These are phyloP conservation scores for Rhodosorus marinus DNA, from an alignment of 23 red algal species.

Conservation along the genomic window DNA sequence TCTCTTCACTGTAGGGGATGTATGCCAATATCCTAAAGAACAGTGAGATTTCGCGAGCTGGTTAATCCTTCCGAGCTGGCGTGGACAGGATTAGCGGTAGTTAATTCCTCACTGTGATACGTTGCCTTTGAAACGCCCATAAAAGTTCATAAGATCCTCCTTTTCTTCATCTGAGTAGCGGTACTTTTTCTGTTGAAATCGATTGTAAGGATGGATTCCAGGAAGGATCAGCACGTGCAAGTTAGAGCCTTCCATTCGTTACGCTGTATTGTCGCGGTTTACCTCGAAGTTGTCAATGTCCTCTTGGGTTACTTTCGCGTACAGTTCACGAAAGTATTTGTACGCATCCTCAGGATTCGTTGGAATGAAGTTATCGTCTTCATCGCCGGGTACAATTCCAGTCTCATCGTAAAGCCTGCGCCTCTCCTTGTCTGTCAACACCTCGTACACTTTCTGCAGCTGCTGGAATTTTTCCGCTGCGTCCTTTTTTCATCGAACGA, in stretches of 20 bases:
- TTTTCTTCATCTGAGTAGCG: no score
- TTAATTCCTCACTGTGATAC: no score
- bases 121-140: conserved; percentile 6
- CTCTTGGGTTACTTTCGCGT: conserved; percentile 7
- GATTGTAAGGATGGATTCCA: no score
- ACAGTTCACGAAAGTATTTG: conserved; percentile 6
- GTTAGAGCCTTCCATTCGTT: no score
- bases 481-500: no score
- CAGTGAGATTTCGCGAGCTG: no score
- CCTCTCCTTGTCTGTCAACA: conserved; percentile 27
- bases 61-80: no score
- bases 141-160: conserved; percentile 8
- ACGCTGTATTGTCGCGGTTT: conserved; percentile 2
- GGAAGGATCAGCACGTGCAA: no score
- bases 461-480: conserved; percentile 16
- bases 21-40: not conserved
- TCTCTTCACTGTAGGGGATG: not conserved
- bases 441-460: conserved; percentile 27
- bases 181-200: no score
- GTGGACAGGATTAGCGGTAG: no score
- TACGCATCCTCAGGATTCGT: conserved; percentile 7
- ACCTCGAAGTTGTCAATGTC: conserved; percentile 6
- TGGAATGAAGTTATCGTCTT: not conserved
- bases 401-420: conserved; percentile 25
- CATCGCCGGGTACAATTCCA: conserved; percentile 7